Conservation (phyloP, 139 green algal species). For the Ettlia oleoabundans region DNA sequence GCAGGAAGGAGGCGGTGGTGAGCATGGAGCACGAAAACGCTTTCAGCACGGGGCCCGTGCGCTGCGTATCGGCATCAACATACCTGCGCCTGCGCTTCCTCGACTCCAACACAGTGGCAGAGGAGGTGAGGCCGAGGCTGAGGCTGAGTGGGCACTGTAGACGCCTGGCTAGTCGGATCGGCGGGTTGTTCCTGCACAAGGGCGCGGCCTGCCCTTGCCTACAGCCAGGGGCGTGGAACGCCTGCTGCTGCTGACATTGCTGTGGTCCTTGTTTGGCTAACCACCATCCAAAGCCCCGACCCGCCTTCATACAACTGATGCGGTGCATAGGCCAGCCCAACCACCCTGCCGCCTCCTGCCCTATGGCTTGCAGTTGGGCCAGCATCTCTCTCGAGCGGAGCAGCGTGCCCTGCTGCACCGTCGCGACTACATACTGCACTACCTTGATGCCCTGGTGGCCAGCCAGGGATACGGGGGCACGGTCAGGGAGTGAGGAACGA, state of each 20-base stretch:
- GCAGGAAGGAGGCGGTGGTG: conserved; percentile 29
- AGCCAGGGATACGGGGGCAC: conserved; percentile 66
- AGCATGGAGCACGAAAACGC: conserved; percentile 38
- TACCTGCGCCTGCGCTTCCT: conserved; percentile 85
- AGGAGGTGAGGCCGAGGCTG: conserved; percentile 45
- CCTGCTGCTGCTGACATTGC: no score
- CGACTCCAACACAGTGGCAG: conserved; percentile 51
- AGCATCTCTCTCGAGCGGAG: conserved; percentile 50
- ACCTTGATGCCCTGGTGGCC: conserved; percentile 79
- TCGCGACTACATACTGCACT: conserved; percentile 67
- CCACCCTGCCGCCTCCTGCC: neutral
- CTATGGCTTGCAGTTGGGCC: conserved; percentile 15
- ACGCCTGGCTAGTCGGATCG: no score
- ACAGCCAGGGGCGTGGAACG: no score
- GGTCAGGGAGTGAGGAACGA: conserved; percentile 50
- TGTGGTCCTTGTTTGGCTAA: no score
- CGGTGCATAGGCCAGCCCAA: no score
- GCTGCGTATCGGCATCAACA: conserved; percentile 65
- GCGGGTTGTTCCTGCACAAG: no score
- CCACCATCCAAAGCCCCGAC: no score
- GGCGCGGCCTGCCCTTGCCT: no score
- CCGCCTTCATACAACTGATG: no score
- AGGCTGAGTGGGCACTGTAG: no score
- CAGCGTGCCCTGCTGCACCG: conserved; percentile 63
- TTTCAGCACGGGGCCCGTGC: conserved; percentile 39